Evolutionary conservation across 2,329 filamentous ascomycete genomes (phyloP).

Genomic region (Ascochyta fabae): DNA sequence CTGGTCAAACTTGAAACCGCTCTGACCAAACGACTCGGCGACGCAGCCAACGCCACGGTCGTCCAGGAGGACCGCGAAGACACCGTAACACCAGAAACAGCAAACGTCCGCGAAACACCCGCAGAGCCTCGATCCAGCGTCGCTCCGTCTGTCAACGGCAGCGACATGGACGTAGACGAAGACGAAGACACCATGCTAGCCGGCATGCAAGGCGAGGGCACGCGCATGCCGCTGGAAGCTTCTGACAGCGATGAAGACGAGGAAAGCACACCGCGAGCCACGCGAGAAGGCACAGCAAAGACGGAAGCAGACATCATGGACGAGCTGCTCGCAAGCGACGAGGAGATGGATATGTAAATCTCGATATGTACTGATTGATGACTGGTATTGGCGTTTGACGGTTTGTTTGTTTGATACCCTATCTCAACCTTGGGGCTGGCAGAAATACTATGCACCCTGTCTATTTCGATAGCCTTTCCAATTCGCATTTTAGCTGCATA

Average conservation of each 20-base stretch:
- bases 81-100: conserved; percentile 28
- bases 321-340: conserved; percentile 40
- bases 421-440: not conserved
- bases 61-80: conserved; percentile 13
- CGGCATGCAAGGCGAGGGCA: conserved; percentile 44
- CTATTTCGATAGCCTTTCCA: no score
- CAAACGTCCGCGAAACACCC: conserved; percentile 3
- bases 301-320: conserved; percentile 47
- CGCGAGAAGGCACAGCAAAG: conserved; percentile 18
- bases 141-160: conserved; percentile 17
- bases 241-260: conserved; percentile 30
- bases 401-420: conserved; percentile 8
- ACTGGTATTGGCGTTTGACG: conserved; percentile 1
- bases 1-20: conserved; percentile 60
- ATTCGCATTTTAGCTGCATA: no score
- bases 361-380: not conserved
- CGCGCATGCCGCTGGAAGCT: conserved; percentile 41
- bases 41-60: conserved; percentile 26
- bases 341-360: conserved; percentile 15
- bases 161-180: conserved; percentile 29
- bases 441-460: no score
- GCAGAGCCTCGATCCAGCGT: conserved; percentile 10
- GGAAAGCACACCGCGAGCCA: conserved; percentile 6
- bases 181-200: conserved; percentile 45
- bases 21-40: conserved; percentile 60